A percentile compares a stretch with the other conserved stretches of the same genome.
Conservation (phyloP, 495 filamentous ascomycete genomes). For the Opeltia flavorubescens region DNA sequence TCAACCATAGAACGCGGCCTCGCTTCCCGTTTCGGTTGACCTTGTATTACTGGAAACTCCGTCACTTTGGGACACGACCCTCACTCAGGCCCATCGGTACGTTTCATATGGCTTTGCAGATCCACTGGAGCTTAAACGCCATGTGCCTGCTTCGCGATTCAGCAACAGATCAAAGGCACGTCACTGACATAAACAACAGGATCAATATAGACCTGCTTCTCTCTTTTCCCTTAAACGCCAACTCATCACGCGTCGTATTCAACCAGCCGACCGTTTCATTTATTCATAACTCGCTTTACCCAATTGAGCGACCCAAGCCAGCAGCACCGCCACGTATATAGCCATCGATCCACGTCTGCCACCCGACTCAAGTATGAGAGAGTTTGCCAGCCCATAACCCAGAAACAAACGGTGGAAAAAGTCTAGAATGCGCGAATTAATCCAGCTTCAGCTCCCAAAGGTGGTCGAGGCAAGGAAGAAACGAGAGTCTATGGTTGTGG, state of each 20-base stretch:
- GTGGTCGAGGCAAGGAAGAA: constrained; percentile 14
- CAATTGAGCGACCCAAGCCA: no score
- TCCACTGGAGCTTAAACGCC: constrained; percentile 1
- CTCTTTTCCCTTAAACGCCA: background rate
- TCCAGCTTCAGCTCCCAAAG: constrained; percentile 12
- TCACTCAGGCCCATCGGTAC: no score
- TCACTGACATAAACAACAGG: background rate
- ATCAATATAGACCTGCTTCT: background rate
- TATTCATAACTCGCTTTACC: background rate
- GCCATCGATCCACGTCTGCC: background rate
- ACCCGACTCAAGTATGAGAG: background rate
- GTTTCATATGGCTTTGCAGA: background rate
- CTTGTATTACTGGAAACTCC: no score
- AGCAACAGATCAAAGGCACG: background rate
- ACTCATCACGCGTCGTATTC: background rate
- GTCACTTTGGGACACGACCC: no score
- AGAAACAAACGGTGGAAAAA: no score
- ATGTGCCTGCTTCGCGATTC: background rate
- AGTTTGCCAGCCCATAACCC: background rate
- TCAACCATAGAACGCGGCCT: no score
- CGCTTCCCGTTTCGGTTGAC: no score
- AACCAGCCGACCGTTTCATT: background rate
- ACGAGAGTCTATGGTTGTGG: constrained; percentile 1
- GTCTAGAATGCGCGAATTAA: constrained; percentile 15
- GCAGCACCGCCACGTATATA: background rate